phyloP scores from a whole-genome alignment of 768 basidiomycete species.

The Sarcodon aspratus region DNA sequence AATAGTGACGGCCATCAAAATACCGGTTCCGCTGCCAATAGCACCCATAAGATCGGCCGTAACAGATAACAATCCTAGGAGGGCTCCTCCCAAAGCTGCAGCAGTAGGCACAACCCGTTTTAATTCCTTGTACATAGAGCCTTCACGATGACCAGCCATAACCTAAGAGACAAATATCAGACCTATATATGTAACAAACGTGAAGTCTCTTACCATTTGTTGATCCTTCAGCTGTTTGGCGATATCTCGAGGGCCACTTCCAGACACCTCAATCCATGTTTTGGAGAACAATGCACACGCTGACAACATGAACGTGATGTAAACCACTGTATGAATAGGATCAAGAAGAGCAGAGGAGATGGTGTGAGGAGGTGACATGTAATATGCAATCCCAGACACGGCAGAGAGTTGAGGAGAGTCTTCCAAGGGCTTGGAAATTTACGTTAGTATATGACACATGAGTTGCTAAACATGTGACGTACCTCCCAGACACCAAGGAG shows the following conservation, averaged over 20 bases:
- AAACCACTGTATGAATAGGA: constrained; percentile 87
- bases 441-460: background rate
- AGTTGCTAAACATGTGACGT: constrained; percentile 10
- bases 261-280: constrained; percentile 99
- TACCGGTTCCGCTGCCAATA: constrained; percentile 91
- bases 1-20: constrained; percentile 95
- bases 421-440: constrained; percentile 64
- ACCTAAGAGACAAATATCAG: constrained; percentile 26
- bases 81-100: constrained; percentile 95
- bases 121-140: constrained; percentile 98
- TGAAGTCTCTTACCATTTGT: constrained; percentile 55
- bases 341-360: constrained; percentile 80
- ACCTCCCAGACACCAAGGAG: constrained; percentile 99
- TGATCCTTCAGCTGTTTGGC: constrained; percentile 99
- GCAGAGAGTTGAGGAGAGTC: constrained; percentile 90
- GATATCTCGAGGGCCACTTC: constrained; percentile 89
- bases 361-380: constrained; percentile 97
- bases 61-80: constrained; percentile 84
- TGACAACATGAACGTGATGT: constrained; percentile 85
- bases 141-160: constrained; percentile 84
- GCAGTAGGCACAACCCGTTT: constrained; percentile 97
- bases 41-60: constrained; percentile 93
- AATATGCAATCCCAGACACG: constrained; percentile 87
- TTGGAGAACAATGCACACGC: constrained; percentile 98
- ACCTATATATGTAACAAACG: constrained; percentile 1